Evolutionary conservation across 192 early-diverging fungal species (phyloP), one percentile per base, ranked within the genome.

Genomic region (Linnemannia hyalina): DNA sequence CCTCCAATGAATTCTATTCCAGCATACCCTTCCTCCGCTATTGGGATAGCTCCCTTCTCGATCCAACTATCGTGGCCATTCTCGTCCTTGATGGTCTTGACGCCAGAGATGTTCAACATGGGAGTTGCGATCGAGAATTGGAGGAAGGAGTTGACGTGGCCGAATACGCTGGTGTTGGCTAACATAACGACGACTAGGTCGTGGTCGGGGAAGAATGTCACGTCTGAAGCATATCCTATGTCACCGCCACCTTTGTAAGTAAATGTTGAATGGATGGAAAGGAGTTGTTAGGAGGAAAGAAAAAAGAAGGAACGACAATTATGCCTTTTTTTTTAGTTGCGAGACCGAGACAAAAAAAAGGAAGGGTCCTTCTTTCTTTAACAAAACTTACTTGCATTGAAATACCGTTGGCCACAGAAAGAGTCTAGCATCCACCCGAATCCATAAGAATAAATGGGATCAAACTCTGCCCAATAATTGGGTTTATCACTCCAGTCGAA

Each of bases 341-440:
- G 38, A 40, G 4, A 0, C 38, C 38, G 38, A 40, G 38, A 40
- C 38, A 40, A 40, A 40, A 40, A 40, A 40, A 40, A 40, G 38
- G 6, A 3, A 40, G 38, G 38, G 38, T 9, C 1, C 10, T 46
- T 49, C 44, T 18, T 49, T 20, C 47, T 18, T 18, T 3, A 16
- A 4, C 47, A 46, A 46, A 49, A 49, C 47, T 49, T 49, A 49
- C 47, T 3, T 2, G 47, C 32, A 41, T 5, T 18, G 5, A 20
- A 9, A 7, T 20, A 6, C 3, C 26, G 29, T 36, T 75, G n/a
- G 8, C 77, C 77, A 40, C 70, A 75, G 44, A 72, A 84, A 4
- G 26, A 8, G 23, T 84, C 77, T 0, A 54, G 1, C 49, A 75
- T 35, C 82, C 77, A 84, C 1, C 82, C 82, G 29, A 84, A 20